Conservation (phyloP, 2,329 filamentous ascomycete species). For the Trichoderma sp. region DNA sequence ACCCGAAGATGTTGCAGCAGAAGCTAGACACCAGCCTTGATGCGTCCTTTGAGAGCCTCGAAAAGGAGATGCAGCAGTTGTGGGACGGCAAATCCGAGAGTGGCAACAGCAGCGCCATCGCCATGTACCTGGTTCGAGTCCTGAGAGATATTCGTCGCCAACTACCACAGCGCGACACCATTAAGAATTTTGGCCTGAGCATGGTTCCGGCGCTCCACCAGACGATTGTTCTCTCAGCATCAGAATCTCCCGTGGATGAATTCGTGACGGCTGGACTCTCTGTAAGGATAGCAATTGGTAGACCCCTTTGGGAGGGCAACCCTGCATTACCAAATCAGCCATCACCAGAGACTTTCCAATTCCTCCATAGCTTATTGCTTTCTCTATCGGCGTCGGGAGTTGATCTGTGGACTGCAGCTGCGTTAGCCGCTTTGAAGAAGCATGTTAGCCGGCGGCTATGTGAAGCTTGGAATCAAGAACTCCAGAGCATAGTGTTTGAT, state of each 20-base stretch:
- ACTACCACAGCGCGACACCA: constrained; percentile 54
- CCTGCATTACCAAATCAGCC: constrained; percentile 77
- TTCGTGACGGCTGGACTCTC: constrained; percentile 46
- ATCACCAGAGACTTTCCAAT: constrained; percentile 71
- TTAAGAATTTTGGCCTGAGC: constrained; percentile 59
- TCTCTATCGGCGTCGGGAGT: constrained; percentile 70
- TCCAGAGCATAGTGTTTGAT: constrained; percentile 34
- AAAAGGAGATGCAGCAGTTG: constrained; percentile 53
- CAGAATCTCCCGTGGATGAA: constrained; percentile 49
- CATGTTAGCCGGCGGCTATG: constrained; percentile 53
- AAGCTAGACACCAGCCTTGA: constrained; percentile 58
- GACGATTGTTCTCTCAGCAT: constrained; percentile 57
- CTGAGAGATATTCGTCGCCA: constrained; percentile 72
- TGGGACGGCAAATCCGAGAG: constrained; percentile 50
- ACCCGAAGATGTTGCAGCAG: constrained; percentile 64
- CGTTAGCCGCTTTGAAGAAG: constrained; percentile 64
- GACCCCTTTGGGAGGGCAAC: constrained; percentile 77
- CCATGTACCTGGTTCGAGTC: constrained; percentile 70
- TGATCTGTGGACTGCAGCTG: constrained; percentile 78
- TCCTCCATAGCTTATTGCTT: constrained; percentile 64
- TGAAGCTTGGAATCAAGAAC: constrained; percentile 47
- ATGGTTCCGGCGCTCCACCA: constrained; percentile 67
- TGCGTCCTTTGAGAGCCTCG: constrained; percentile 59
- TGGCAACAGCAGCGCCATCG: constrained; percentile 52
- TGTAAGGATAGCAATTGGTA: constrained; percentile 56